phyloP scores from a whole-genome alignment of 1,284 basidiomycete genomes.

The Erythrobasidium hasegawianum region DNA sequence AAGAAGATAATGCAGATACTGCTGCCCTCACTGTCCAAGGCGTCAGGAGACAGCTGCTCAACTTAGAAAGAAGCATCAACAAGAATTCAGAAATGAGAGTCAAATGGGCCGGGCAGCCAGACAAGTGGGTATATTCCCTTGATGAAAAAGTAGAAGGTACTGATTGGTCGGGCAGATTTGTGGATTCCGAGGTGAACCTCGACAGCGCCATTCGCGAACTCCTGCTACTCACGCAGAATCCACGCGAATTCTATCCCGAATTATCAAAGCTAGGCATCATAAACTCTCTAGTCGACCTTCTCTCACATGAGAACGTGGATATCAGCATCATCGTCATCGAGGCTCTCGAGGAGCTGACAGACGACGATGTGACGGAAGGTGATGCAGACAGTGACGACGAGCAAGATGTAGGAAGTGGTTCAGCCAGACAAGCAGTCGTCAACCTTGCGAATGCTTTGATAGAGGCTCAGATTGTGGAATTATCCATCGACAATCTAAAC shows the following conservation, averaged over 20 bases:
- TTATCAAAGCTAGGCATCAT: slow-evolving; percentile 71
- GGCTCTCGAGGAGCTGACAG: slow-evolving; percentile 87
- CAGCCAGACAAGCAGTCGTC: slow-evolving; percentile 36
- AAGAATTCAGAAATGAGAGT: slow-evolving; percentile 91
- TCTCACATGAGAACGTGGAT: slow-evolving; percentile 81
- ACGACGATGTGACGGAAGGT: slow-evolving; percentile 83
- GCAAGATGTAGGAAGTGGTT: slow-evolving; percentile 52
- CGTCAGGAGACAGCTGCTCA: slow-evolving; percentile 69
- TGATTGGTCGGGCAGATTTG: too few species aligned
- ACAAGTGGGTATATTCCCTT: too few species aligned
- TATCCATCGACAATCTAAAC: slow-evolving; percentile 81
- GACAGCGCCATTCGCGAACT: slow-evolving; percentile 74
- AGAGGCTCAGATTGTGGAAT: slow-evolving; percentile 60
- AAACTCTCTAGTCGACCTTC: slow-evolving; percentile 68
- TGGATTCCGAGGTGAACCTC: slow-evolving; percentile 94
- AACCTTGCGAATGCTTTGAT: slow-evolving; percentile 51
- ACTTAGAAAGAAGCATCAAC: slow-evolving; percentile 80
- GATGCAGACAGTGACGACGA: slow-evolving; percentile 65
- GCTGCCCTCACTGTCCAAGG: slow-evolving; percentile 64
- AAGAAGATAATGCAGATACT: slow-evolving; percentile 59
- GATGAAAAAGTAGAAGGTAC: too few species aligned
- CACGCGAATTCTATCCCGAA: slow-evolving; percentile 80
- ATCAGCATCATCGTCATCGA: slow-evolving; percentile 89
- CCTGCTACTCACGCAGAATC: slow-evolving; percentile 82
- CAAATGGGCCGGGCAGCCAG: slow-evolving; percentile 47